Conservation (phyloP, 345 rosid species). For the Kernera saxatilis region DNA sequence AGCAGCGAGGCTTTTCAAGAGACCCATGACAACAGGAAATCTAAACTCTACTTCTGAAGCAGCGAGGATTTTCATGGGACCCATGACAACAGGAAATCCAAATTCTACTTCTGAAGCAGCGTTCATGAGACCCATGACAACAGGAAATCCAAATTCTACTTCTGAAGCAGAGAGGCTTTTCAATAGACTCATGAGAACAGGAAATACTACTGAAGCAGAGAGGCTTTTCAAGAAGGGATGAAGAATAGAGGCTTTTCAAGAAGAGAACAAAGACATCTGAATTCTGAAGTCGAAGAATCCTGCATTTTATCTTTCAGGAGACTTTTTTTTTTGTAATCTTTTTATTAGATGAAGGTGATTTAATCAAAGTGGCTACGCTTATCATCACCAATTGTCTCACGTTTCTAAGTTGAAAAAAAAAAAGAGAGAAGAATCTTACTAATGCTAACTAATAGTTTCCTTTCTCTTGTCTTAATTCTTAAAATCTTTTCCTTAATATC, state of each 20-base stretch:
- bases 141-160: background rate
- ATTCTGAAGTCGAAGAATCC: background rate
- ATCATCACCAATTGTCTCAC: too few relatives aligned
- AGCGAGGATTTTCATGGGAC: background rate
- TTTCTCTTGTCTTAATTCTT: too few relatives aligned
- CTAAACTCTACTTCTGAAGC: background rate
- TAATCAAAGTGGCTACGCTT: too few relatives aligned
- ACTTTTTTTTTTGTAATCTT: background rate
- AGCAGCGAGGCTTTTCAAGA: too few relatives aligned
- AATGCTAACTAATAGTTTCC: too few relatives aligned
- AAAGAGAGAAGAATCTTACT: too few relatives aligned
- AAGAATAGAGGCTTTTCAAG: conserved; percentile 22
- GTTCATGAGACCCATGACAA: background rate
- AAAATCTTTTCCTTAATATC: background rate
- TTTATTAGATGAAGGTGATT: too few relatives aligned
- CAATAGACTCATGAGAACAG: conserved; percentile 7
- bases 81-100: background rate
- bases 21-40: conserved; percentile 43
- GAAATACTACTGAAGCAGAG: conserved; percentile 22
- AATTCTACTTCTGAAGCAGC: background rate
- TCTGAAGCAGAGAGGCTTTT: conserved; percentile 1
- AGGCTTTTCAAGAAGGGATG: conserved; percentile 25
- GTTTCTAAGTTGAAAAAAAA: too few relatives aligned
- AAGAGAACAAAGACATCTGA: too few relatives aligned
- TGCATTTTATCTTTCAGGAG: background rate